A percentile compares a stretch with the other conserved stretches of the same genome.
Conservation (phyloP, 2,329 filamentous ascomycete species). For the Trichoderma endophyticum region DNA sequence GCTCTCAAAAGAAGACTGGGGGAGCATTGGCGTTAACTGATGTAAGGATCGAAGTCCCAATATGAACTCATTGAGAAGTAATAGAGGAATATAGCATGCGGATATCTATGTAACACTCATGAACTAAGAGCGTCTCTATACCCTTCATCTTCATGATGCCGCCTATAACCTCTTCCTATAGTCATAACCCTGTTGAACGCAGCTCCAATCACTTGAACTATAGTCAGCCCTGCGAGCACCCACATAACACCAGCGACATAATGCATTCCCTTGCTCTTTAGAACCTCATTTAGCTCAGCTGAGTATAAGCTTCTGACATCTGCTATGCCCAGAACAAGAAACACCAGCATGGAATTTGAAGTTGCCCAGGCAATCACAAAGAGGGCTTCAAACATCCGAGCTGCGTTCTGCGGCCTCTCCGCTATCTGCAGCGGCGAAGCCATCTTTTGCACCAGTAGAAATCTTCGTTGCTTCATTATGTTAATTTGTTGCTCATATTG, state of each 20-base stretch:
- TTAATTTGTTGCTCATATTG: background rate
- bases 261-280: background rate
- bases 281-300: accelerated
- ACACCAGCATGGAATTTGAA: background rate
- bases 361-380: background rate
- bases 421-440: background rate
- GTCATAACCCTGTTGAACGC: background rate
- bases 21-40: background rate
- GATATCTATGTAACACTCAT: background rate
- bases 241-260: background rate
- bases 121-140: background rate
- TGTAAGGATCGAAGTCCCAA: constrained; percentile 31
- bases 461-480: background rate
- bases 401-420: background rate
- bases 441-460: background rate
- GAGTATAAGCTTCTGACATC: background rate
- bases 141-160: background rate
- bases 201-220: background rate
- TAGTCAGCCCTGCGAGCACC: background rate
- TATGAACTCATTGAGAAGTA: background rate
- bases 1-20: constrained; percentile 23
- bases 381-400: background rate
- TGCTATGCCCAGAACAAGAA: background rate
- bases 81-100: background rate
- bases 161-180: background rate